Base-by-base conservation (phyloP, 768 basidiomycete genomes). In the Leccinum arenicola region DNA sequence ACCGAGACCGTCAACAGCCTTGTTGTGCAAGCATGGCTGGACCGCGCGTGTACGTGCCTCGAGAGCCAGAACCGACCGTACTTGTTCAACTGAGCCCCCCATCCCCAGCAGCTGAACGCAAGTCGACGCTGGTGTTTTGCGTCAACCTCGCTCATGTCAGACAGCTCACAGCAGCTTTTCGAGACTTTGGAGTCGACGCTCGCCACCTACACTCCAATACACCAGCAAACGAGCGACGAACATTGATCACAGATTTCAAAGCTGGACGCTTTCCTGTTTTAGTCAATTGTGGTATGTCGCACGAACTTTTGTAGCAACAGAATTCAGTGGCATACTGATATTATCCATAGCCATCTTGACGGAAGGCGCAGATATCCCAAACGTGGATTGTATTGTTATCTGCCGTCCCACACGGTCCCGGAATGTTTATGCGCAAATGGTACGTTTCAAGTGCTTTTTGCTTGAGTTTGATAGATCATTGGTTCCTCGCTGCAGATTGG, bases 371-470 rank as follows among this genome's bases (percentile, higher is more conserved):
- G 95, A 98, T 76, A 93, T 98, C 54, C 95, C 95, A 3, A 92
- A 91, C 60, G 89, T 97, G 56, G 95, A 98, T 66, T 97, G 95
- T 61, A 82, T 98, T 9, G 71, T 98, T 35, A 76, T 98, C 19
- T 93, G 91, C 15, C 81, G 93, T 19, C 95, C 95, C 17, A 98
- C 95, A 2, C 82, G 89, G 25, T 96, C 94, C 12, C 81, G 85
- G 35, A 98, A 96, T 69, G 73, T 96, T 11, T 93, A 95, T 68
- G 84, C 91, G 17, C 95, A 98, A 67, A 97, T 98, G 93, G 93
- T 93, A 58, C 35, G 78, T 62, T 33, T 12, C 19, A 12, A 27
- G 19, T 27, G 0, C 10, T 11, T 40, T 33, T 19, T 14, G 31
- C 29, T 50, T 56, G 17, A 47, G 17, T 45, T 45, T 45, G 4